These are phyloP conservation scores for Tetrahymena thermophila DNA, from an alignment of 73 alveolate species.

Conservation along the genomic window DNA sequence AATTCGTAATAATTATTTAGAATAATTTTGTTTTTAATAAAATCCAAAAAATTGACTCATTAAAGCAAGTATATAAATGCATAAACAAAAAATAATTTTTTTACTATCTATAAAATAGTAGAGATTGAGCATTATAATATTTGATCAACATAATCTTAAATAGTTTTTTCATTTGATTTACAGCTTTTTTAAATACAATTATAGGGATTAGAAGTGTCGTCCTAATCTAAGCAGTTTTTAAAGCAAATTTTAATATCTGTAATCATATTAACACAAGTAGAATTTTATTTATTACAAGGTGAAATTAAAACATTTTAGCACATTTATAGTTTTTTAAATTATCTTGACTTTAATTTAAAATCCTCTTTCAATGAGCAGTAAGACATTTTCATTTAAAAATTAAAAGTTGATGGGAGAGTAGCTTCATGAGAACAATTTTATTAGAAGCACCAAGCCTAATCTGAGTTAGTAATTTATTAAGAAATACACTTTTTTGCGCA, in stretches of 20 bases:
- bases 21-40: too few relatives aligned
- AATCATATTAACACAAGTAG: not conserved
- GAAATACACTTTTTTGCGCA: not conserved
- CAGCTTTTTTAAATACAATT: not conserved
- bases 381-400: not conserved
- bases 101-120: too few relatives aligned
- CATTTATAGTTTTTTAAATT: too few relatives aligned
- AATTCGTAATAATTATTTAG: too few relatives aligned
- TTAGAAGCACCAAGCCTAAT: not conserved
- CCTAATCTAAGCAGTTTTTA: not conserved
- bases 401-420: not conserved
- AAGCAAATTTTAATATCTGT: not conserved
- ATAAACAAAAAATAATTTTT: too few relatives aligned
- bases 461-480: not conserved
- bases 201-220: not conserved
- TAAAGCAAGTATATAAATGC: too few relatives aligned
- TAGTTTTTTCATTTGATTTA: not conserved
- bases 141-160: not conserved
- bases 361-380: not conserved
- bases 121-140: not conserved
- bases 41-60: not conserved
- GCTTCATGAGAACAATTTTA: not conserved
- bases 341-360: too few relatives aligned
- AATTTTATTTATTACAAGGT: not conserved
- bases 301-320: not conserved